Base-by-base conservation (phyloP, 805 yeast genomes). In the Tetrapisispora pingtungensis region DNA sequence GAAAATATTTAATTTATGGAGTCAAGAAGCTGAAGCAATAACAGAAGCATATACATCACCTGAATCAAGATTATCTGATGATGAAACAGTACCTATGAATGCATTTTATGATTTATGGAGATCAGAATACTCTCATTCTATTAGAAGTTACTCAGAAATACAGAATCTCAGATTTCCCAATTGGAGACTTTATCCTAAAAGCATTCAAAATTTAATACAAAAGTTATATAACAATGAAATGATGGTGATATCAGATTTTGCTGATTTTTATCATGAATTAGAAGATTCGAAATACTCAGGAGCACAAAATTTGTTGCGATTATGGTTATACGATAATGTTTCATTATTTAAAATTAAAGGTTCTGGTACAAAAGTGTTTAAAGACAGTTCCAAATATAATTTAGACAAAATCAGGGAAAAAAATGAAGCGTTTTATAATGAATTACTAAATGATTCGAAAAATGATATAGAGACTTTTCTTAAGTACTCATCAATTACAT, bases 311-410 rank as follows among this genome's bases (percentile, higher is more conserved):
- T 44, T 62, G 13, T 33, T 59, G 22, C 48, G 59, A 26, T 41
- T 55, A 20, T 62, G 66, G 66, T 46, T 55, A 26, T 56, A 49
- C 36, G 64, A 62, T 45, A 48, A 62, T 44, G 43, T 51, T 5
- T 44, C 46, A 14, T 37, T 55, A 10, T 35, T 59, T 12, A 44
- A 43, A 8, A 10, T 7, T 3, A 17, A 17, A 27, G 41, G 46
- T 10, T 32, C 37, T 2, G 31, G 39, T 19, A 41, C 28, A 15
- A 36, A 36, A 13, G 17, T 27, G 1, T 18, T 15, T 12, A 18
- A 10, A 10, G 20, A 37, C 12, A 37, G 40, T 15, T 13, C 15
- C 15, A 26, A 28, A 27, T 37, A 17, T 18, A 37, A 37, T 18
- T 37, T 37, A 13, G 13, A 27, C 3, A 37, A 37, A 26, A 27